Evolutionary conservation across 2,329 filamentous ascomycete genomes (phyloP), one percentile per base, ranked within the genome.

Genomic region (Samsoniella hepiali): DNA sequence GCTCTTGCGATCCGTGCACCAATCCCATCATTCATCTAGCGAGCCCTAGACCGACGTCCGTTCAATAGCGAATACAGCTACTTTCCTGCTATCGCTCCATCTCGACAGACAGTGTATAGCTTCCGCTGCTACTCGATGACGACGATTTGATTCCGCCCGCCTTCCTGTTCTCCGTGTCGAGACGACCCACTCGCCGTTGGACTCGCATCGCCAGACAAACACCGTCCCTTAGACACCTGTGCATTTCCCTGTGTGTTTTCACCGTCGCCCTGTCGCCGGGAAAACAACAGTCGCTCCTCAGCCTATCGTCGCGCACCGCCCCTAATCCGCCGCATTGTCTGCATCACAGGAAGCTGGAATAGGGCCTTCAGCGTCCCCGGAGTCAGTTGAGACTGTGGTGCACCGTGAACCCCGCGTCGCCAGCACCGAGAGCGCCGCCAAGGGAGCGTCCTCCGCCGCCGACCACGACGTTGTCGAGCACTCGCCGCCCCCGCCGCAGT

Each of bases 401-500:
- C 65, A 68, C 68, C 65, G 68, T 65, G 64, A 69, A 17, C 59
- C 40, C 34, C n/a, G 40, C 67, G 53, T 54, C 29, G 54, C 45
- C 38, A 63, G 62, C 68, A 65, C 69, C 69, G 58, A 70, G 66
- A 65, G 54, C 49, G 62, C 53, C 40, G 53, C 65, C 67, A 66
- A 67, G 63, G 63, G 68, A 51, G 62, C 63, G 67, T 69, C 65
- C 15, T 60, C 65, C 64, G 51, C 65, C 17, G 63, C 65, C 64
- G 58, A 66, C 42, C 65, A 67, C 67, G 64, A 69, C 55, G 61
- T 67, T 63, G 62, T 66, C 64, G 75, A 76, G 66, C 79, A 77
- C 66, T 82, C 81, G 64, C 84, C 84, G 59, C 59, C 59, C 15
- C 86, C 85, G 67, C 85, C 86, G 58, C 81, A 81, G 71, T 88